Base-by-base conservation (phyloP, 1,139 yeast species). In the Geotrichum australiense region DNA sequence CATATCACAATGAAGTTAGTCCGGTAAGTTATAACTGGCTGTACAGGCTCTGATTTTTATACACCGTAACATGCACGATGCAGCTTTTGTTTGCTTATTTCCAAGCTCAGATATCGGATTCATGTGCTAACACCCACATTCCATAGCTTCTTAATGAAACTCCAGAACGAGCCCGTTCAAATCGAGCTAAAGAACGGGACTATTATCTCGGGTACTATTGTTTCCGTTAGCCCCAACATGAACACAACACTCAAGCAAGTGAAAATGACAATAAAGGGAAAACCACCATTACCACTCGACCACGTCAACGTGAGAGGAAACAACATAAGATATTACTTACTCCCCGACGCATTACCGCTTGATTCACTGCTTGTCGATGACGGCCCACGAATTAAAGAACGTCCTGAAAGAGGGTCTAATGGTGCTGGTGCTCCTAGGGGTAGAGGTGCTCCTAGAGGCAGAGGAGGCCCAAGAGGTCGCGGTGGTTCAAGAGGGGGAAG, bases 151-250 rank as follows among this genome's bases (percentile, higher is more conserved):
- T 69, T 91, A 48, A 86, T 86, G 91, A 89, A 86, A 57, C 68
- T 91, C 52, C 78, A 83, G 35, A 80, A 79, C 49, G 97, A 89
- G 63, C 79, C 89, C 35, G 91, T 91, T 5, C 91, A 93, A 42
- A 85, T 91, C 20, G 98, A 91, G 59, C 69, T 91, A 56, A 91
- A 91, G 62, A 87, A 91, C 61, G 97, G 97, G 11, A 77, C 87
- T 0, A 68, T 78, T 7, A 70, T 80, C 2, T 69, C 79, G 49
- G 89, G 89, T 0, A 75, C 83, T 0, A 65, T 91, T 31, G 74
- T 84, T 34, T 76, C 89, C 5, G 95, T 94, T 33, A 73, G 94
- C 4, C 96, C 96, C 25, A 76, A 84, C 52, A 91, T 91, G 98
- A 91, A 91, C 64, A 78, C 93, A 34, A 78, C 89, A 4, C 64